phyloP scores from a whole-genome alignment of 2,329 filamentous ascomycete genomes.

The Arthrobotrys megalospora region DNA sequence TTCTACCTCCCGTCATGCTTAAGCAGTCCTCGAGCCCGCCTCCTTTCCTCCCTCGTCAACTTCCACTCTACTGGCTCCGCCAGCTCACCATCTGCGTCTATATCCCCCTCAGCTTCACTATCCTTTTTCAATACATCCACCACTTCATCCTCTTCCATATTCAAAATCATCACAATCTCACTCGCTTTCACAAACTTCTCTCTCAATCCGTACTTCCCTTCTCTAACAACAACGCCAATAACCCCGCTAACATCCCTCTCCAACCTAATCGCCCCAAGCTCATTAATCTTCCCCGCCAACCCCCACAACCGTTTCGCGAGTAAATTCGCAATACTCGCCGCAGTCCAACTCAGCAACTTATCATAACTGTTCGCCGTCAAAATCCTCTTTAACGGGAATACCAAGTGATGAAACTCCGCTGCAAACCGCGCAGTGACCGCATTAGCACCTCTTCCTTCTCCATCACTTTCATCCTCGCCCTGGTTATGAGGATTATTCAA shows the following conservation, averaged over 20 bases:
- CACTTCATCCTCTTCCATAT: slow-evolving; percentile 98
- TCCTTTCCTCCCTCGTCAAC: slow-evolving; percentile 80
- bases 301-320: slow-evolving; percentile 90
- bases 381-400: slow-evolving; percentile 85
- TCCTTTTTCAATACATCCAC: slow-evolving; percentile 75
- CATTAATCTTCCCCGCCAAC: slow-evolving; percentile 83
- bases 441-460: slow-evolving; percentile 70
- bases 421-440: slow-evolving; percentile 85
- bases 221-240: slow-evolving; percentile 77
- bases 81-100: slow-evolving; percentile 70
- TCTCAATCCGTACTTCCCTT: slow-evolving; percentile 80
- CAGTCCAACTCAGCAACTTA: slow-evolving; percentile 80
- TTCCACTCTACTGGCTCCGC: slow-evolving; percentile 79
- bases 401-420: slow-evolving; percentile 85
- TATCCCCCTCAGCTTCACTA: slow-evolving; percentile 67
- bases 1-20: slow-evolving; percentile 63
- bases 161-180: slow-evolving; percentile 88
- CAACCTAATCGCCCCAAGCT: slow-evolving; percentile 83
- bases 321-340: slow-evolving; percentile 80
- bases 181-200: slow-evolving; percentile 82
- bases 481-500: slow-evolving; percentile 64
- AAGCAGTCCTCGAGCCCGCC: slow-evolving; percentile 79
- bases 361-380: slow-evolving; percentile 84
- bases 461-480: slow-evolving; percentile 69
- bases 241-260: slow-evolving; percentile 88